Evolutionary conservation across 2,329 filamentous ascomycete species (phyloP).

Genomic region (Ambrosiella beaveri): DNA sequence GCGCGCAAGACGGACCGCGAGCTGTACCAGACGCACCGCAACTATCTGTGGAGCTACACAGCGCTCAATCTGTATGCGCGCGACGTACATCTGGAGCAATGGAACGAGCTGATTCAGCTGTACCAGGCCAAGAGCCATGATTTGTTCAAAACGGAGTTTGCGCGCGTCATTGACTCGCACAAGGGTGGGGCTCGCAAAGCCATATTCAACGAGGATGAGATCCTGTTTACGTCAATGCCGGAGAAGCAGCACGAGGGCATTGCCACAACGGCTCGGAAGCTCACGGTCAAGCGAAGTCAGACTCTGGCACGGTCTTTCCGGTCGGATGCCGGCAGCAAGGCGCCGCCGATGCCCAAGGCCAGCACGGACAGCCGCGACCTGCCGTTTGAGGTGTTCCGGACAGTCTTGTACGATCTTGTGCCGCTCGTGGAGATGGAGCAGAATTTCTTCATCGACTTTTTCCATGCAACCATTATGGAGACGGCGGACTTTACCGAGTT

Average conservation of each 20-base stretch:
- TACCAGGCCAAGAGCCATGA: slow-evolving; percentile 64
- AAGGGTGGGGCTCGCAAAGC: slow-evolving; percentile 61
- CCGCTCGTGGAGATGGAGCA: slow-evolving; percentile 83
- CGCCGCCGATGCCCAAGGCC: slow-evolving; percentile 21
- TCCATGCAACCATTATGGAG: slow-evolving; percentile 78
- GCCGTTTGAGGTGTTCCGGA: slow-evolving; percentile 66
- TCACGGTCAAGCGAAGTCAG: slow-evolving; percentile 88
- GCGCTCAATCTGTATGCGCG: slow-evolving; percentile 75
- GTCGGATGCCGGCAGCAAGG: slow-evolving; percentile 41
- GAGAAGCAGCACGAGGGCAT: slow-evolving; percentile 76
- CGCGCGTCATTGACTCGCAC: slow-evolving; percentile 60
- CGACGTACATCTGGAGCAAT: slow-evolving; percentile 66
- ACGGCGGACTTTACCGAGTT: slow-evolving; percentile 69
- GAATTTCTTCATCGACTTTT: slow-evolving; percentile 93
- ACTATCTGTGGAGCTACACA: slow-evolving; percentile 71
- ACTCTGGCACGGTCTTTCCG: slow-evolving; percentile 61
- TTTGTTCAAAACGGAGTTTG: slow-evolving; percentile 69
- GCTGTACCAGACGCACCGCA: slow-evolving; percentile 51
- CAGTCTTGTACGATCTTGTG: slow-evolving; percentile 63
- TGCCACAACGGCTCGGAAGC: slow-evolving; percentile 62
- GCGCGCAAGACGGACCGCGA: slow-evolving; percentile 57
- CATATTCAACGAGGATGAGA: slow-evolving; percentile 58
- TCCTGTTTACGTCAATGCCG: slow-evolving; percentile 68
- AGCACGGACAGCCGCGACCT: slow-evolving; percentile 45
- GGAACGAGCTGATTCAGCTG: slow-evolving; percentile 60